Base-by-base conservation (phyloP, 179 eudicot genomes). In the Corrigiola litoralis region DNA sequence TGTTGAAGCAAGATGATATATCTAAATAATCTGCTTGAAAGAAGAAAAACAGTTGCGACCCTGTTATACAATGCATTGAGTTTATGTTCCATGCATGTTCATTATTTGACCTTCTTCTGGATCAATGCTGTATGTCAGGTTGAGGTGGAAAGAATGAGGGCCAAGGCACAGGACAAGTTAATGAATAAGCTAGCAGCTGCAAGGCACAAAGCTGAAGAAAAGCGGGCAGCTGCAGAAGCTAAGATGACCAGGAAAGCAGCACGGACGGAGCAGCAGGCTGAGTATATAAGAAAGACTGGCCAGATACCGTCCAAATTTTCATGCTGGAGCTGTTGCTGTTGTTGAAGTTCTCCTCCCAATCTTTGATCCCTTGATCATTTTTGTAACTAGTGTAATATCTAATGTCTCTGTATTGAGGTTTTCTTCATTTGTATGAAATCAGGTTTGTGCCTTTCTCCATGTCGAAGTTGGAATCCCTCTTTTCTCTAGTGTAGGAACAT, bases 81-180 rank as follows among this genome's bases (percentile, higher is more conserved):
- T n/a, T n/a, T n/a, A n/a, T n/a, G 42, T 38, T 7, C 11, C 13
- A 38, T 38, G 13, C 13, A 38, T 38, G 42, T 10, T 57, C 28
- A 33, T 7, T 13, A 21, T n/a, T n/a, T n/a, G n/a, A n/a, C n/a
- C n/a, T n/a, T n/a, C n/a, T n/a, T n/a, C n/a, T n/a, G n/a, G n/a
- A 17, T 23, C 14, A 25, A 12, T 23, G 24, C 5, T 53, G 31
- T 17, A 38, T 21, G 27, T 56, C 77, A 87, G 95, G 85, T 74
- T 49, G 79, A 85, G 72, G 85, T 85, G 50, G 90, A 85, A 74
- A 79, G 82, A 58, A 85, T 79, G 85, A 83, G 71, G 49, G 82
- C 80, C 4, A 75, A 68, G 63, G 95, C 90, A 45, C 88, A 85
- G 5, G 86, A 83, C 61, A 80, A 68, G 60, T 54, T 83, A 56